These are phyloP conservation scores for Climacium dendroides DNA, from an alignment of 225 moss, liverwort and hornwort genomes.

Conservation along the genomic window DNA sequence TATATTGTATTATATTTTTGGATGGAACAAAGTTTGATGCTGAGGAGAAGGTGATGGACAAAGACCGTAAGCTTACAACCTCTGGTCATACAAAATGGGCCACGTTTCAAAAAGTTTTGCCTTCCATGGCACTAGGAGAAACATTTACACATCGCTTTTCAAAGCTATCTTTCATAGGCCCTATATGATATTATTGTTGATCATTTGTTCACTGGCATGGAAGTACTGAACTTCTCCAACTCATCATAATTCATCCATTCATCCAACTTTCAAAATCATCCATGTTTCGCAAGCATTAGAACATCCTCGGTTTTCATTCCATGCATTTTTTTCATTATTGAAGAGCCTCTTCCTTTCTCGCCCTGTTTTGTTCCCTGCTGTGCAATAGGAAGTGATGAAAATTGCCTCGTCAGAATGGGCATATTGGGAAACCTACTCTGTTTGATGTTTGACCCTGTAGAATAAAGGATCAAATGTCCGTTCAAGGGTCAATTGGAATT, in stretches of 20 bases:
- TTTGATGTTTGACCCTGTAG: no score
- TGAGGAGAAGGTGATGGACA: neutral
- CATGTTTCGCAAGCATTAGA: neutral
- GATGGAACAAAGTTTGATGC: neutral
- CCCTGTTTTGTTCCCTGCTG: neutral
- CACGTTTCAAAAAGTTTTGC: fast-evolving
- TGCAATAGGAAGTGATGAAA: neutral
- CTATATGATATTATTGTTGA: neutral
- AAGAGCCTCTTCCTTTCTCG: neutral
- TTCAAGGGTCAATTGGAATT: neutral
- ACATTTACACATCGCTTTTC: fast-evolving
- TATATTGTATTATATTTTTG: neutral
- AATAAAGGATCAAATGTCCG: fast-evolving
- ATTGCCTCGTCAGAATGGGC: neutral
- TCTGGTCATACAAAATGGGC: neutral
- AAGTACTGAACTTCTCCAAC: neutral
- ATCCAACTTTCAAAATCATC: neutral
- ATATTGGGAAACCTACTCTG: neutral
- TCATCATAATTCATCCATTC: neutral
- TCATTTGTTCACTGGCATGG: neutral
- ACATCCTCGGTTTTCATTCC: neutral
- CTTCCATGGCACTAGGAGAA: neutral
- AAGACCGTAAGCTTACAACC: neutral
- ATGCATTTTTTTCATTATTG: neutral
- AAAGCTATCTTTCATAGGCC: neutral